phyloP scores from a whole-genome alignment of 2,329 filamentous ascomycete genomes.

The Aspergillus sp. region DNA sequence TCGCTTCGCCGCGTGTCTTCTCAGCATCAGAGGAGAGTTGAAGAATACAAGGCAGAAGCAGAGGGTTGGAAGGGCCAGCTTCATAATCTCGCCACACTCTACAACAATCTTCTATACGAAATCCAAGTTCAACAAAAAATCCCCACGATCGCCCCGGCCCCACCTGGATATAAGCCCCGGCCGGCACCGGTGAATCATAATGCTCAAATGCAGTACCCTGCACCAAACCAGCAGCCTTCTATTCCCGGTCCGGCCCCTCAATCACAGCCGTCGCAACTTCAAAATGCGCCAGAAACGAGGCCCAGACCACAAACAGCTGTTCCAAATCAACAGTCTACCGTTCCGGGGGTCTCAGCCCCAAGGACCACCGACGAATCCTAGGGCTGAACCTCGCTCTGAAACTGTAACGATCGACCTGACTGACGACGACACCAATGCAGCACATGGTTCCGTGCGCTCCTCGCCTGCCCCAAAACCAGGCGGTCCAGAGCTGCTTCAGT shows the following conservation, averaged over 20 bases:
- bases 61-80: constrained; percentile 20
- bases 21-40: constrained; percentile 17
- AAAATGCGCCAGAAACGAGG: not conserved
- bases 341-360: not conserved
- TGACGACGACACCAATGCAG: constrained; percentile 8
- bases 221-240: not conserved
- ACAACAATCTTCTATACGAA: constrained; percentile 22
- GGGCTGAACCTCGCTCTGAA: not conserved
- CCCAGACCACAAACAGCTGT: not conserved
- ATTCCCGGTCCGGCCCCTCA: not conserved
- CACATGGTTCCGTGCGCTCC: not conserved
- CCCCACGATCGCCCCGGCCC: constrained; percentile 11
- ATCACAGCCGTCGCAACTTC: not conserved
- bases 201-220: not conserved
- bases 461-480: constrained; percentile 1
- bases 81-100: constrained; percentile 14
- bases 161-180: constrained; percentile 13
- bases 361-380: not conserved
- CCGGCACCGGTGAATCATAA: not conserved
- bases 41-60: constrained; percentile 21
- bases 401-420: constrained; percentile 18
- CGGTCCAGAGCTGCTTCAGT: constrained; percentile 14
- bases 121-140: constrained; percentile 13
- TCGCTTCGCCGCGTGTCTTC: constrained; percentile 20
- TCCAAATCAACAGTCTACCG: not conserved